phyloP scores from a whole-genome alignment of 1,139 yeast genomes.

The Diutina mesorugosa region DNA sequence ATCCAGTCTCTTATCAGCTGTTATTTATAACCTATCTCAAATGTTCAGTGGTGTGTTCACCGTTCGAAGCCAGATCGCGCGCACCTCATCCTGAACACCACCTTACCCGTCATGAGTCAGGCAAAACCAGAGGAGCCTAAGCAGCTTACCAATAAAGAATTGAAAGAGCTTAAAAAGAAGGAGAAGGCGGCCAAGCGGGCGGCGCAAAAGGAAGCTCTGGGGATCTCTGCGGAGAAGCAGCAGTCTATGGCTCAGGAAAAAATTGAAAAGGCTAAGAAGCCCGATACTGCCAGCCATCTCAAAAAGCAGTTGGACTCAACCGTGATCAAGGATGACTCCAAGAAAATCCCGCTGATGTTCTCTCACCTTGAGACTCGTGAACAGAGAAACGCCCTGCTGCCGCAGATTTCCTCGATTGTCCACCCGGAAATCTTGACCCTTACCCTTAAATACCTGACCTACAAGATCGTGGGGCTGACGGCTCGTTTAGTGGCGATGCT shows the following conservation, averaged over 20 bases:
- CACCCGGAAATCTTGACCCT: slow-evolving; percentile 80
- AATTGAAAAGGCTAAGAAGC: slow-evolving; percentile 22
- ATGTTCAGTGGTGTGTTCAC: neutral
- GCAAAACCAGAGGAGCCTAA: slow-evolving; percentile 5
- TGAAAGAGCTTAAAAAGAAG: slow-evolving; percentile 76
- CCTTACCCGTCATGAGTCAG: neutral
- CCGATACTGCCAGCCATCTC: slow-evolving; percentile 34
- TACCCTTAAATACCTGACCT: slow-evolving; percentile 72
- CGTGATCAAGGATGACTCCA: slow-evolving; percentile 29
- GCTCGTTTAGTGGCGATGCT: slow-evolving; percentile 80
- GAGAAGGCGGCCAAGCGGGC: slow-evolving; percentile 89
- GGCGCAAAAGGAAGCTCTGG: slow-evolving; percentile 41
- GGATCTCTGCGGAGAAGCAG: slow-evolving; percentile 33
- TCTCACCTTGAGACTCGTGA: slow-evolving; percentile 81
- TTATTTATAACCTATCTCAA: too few relatives aligned
- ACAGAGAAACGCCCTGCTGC: slow-evolving; percentile 58
- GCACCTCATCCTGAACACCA: neutral
- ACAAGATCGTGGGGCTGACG: slow-evolving; percentile 80
- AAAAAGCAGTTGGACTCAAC: slow-evolving; percentile 46
- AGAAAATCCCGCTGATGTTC: slow-evolving; percentile 52
- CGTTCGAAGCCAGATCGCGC: neutral
- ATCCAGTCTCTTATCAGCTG: too few relatives aligned
- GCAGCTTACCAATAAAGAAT: slow-evolving; percentile 60
- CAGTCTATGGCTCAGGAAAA: slow-evolving; percentile 26
- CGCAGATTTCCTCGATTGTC: slow-evolving; percentile 53